Evolutionary conservation across 2,329 filamentous ascomycete species (phyloP), one percentile per base, ranked within the genome.

Genomic region (Aspergillus brunneoviolaceus): DNA sequence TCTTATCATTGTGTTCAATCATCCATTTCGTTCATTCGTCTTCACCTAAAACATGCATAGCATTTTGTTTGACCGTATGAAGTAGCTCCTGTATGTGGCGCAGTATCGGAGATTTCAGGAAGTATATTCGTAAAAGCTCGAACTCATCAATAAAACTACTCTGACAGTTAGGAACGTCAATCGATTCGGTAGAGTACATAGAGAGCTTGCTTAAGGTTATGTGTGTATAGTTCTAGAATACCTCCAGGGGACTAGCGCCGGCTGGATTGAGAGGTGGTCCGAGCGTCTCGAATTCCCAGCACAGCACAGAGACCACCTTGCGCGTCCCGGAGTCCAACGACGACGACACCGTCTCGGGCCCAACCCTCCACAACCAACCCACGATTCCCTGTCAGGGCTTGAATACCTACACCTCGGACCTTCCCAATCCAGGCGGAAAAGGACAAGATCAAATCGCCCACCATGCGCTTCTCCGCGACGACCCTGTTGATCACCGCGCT

Each of bases 401-500:
- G 39, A 9, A 31, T 45, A 42, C 19, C 51, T 27, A 19, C 31
- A 11, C 7, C 4, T n/a, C 27, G 10, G 31, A 16, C 16, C 27
- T 16, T 52, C 19, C 2, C 11, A 45, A 23, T 42, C 45, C 19
- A 23, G 50, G 47, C 21, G 55, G 35, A 62, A 21, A 27, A 51
- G 42, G 23, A n/a, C 16, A 48, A 19, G 51, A 47, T 3, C 33
- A 55, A 25, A 19, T 52, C 45, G 21, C 56, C 23, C 65, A 72
- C 56, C 45, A 81, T 81, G 79, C 76, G 74, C 61, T 74, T 80
- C 66, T 74, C 72, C 64, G 64, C 73, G 57, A 69, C 72, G 56
- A 68, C 76, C 58, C 69, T 79, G 60, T 67, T 79, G 58, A 76
- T 85, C 67, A 82, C 83, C 66, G 81, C 81, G 71, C 76, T 90